phyloP scores from a whole-genome alignment of 257 asterid species.

The Echium plantagineum region DNA sequence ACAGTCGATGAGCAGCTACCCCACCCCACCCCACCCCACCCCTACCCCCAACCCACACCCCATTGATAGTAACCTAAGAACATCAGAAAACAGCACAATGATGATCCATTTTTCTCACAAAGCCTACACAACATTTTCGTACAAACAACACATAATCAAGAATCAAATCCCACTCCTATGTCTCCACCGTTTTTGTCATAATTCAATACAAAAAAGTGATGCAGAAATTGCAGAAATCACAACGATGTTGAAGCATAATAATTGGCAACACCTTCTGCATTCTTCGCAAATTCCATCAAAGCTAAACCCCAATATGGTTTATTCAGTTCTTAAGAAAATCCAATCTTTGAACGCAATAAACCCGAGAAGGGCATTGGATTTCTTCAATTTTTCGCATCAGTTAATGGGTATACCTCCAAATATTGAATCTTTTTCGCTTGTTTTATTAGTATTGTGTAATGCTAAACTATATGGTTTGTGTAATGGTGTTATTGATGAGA shows the following conservation, averaged over 20 bases:
- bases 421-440: slow-evolving; percentile 42
- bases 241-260: slow-evolving; percentile 36
- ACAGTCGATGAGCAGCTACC: too few species aligned
- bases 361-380: slow-evolving; percentile 51
- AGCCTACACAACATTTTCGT: too few species aligned
- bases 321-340: too few species aligned
- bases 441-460: slow-evolving; percentile 42
- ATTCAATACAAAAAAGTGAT: slow-evolving; percentile 24
- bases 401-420: slow-evolving; percentile 44
- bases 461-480: slow-evolving; percentile 47
- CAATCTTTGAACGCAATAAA: too few species aligned
- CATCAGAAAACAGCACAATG: too few species aligned
- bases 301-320: slow-evolving; percentile 50
- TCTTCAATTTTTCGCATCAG: slow-evolving; percentile 58
- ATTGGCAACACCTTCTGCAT: slow-evolving; percentile 57
- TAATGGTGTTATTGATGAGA: slow-evolving; percentile 28
- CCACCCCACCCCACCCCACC: too few species aligned
- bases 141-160: too few species aligned
- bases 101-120: too few species aligned
- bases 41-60: too few species aligned
- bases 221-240: slow-evolving; percentile 34
- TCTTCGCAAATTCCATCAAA: slow-evolving; percentile 39
- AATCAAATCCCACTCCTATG: too few species aligned
- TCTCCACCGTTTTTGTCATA: slow-evolving; percentile 16
- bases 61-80: too few species aligned